Conservation (phyloP, 257 asterid species). For the Scutellaria baicalensis region DNA sequence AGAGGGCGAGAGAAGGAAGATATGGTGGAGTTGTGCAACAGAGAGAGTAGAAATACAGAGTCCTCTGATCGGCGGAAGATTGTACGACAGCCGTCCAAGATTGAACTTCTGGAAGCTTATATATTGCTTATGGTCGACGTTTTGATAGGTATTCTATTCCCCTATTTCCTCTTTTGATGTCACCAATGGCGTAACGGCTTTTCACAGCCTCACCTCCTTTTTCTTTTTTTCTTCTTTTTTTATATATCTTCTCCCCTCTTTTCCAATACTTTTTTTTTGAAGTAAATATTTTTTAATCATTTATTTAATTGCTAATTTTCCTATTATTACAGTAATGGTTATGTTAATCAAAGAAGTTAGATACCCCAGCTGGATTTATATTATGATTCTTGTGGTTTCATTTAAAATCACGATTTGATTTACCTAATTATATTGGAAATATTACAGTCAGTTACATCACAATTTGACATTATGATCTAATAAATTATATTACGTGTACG, state of each 20-base stretch:
- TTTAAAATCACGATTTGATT: too few species aligned
- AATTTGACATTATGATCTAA: too few species aligned
- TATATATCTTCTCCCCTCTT: not conserved
- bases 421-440: too few species aligned
- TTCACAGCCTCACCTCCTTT: not conserved
- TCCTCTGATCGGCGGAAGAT: constrained; percentile 14
- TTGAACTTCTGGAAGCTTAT: not conserved
- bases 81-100: constrained; percentile 17
- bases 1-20: constrained; percentile 9
- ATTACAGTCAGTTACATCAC: too few species aligned
- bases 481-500: too few species aligned
- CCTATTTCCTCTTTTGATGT: not conserved
- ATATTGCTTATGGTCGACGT: constrained; percentile 14
- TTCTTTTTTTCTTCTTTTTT: not conserved
- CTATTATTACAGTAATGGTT: too few species aligned
- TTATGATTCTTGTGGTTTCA: too few species aligned
- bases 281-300: too few species aligned
- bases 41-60: not conserved
- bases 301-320: too few species aligned
- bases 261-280: not conserved
- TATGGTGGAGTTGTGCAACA: not conserved
- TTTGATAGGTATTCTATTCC: not conserved
- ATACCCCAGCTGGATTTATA: too few species aligned
- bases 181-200: constrained; percentile 18
- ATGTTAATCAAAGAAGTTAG: too few species aligned